Base-by-base conservation (phyloP, 1,284 basidiomycete genomes). In the Tilletia caries region DNA sequence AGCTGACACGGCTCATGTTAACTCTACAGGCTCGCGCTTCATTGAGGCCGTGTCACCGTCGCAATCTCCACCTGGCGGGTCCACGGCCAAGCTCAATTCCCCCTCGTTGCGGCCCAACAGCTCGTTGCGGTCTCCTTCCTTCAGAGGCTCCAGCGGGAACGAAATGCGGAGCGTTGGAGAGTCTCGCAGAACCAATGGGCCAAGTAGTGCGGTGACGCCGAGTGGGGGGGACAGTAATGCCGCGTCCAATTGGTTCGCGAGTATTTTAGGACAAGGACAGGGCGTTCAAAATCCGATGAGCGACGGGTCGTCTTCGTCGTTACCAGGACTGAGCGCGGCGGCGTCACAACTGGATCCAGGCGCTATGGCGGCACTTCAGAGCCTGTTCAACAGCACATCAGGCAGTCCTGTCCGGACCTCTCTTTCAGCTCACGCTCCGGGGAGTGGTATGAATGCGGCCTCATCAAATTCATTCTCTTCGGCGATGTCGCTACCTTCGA, bases 341-440 rank as follows among this genome's bases (percentile, higher is more conserved):
- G 48, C 48, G 18, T n/a, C 48, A 3, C 48, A 50, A 18, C 20
- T 50, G 8, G 48, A 50, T 18, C 48, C 48, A 25, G 23, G 48
- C 48, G 48, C 48, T 20, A 50, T 50, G 48, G 48, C 48, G 18
- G 48, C 48, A 25, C 48, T 50, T 20, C 48, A 50, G 48, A 50
- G 48, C 48, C 20, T 50, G 48, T 50, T 50, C 48, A 50, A 50
- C 48, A 50, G 48, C 20, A 50, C 48, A 25, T 50, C 48, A 25
- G 23, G 23, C 48, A 50, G 48, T 25, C 48, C 48, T 20, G 20
- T 50, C 48, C 48, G 48, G 20, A n/a, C 13, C 20, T 50, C 48
- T 8, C 8, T 50, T n/a, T 20, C 48, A 6, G 48, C 48, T 8
- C 37, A 41, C 15, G 37, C 37, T 41, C 2, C 37, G 2, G 37